A percentile compares a stretch with the other conserved stretches of the same genome.
Conservation (phyloP, 495 filamentous ascomycete species). For the Podospora australis region DNA sequence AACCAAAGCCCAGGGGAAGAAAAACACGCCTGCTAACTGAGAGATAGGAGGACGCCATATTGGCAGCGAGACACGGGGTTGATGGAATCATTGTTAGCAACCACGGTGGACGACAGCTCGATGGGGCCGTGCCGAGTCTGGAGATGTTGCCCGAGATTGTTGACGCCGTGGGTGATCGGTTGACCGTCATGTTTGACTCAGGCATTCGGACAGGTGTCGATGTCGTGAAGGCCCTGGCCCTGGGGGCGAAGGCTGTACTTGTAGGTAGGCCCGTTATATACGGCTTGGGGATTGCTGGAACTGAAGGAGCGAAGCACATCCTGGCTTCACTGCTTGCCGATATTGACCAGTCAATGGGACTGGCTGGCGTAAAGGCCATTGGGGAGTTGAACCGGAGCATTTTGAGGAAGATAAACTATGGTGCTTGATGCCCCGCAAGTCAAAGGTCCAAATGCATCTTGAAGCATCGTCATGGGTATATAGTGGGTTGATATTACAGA, state of each 20-base stretch:
- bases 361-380: constrained; percentile 49
- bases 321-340: constrained; percentile 53
- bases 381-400: constrained; percentile 45
- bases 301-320: constrained; percentile 52
- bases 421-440: constrained; percentile 47
- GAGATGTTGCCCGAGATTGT: constrained; percentile 42
- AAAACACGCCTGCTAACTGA: no score
- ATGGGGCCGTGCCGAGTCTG: constrained; percentile 38
- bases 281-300: constrained; percentile 46
- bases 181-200: constrained; percentile 44
- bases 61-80: constrained; percentile 26
- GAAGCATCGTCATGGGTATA: no score
- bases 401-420: constrained; percentile 48
- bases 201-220: constrained; percentile 44
- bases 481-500: no score
- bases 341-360: constrained; percentile 54
- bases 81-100: constrained; percentile 36
- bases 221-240: constrained; percentile 45
- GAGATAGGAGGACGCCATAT: constrained; percentile 29
- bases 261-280: constrained; percentile 47
- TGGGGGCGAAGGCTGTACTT: constrained; percentile 48
- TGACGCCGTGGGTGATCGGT: constrained; percentile 38
- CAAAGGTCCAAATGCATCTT: no score
- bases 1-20: no score
- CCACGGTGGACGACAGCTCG: constrained; percentile 40